Base-by-base conservation (phyloP, 2,329 filamentous ascomycete species). In the Phialocephala sp. region DNA sequence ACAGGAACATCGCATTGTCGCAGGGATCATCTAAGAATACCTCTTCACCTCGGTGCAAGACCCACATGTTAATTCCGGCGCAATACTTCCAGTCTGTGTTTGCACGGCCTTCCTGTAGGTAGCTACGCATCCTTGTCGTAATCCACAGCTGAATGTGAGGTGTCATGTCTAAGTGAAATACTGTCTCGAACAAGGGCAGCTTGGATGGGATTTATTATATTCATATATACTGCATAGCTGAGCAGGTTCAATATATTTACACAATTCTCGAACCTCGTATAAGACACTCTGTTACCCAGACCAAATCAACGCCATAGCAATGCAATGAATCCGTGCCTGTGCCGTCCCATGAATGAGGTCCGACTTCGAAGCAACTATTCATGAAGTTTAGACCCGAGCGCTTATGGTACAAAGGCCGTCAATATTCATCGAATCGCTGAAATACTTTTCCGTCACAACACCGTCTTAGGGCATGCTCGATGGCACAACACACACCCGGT, bases 291-390 rank as follows among this genome's bases (percentile, higher is more conserved):
- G 50, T 15, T 54, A 1, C 14, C 12, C 24, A 32, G 24, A 54
- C 22, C 12, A 20, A 37, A 24, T 45, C 59, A 56, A 64, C 65
- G 59, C 65, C 65, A 50, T 58, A 58, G 54, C 65, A 61, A 67
- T 67, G 65, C 62, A 61, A 57, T 15, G 41, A 63, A 56, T 60
- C 47, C 22, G 18, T 50, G n/a, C 50, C 47, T 52, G 39, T 58
- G 57, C 41, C 54, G 20, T 39, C n/a, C 32, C 43, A 27, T 41
- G 8, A 41, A 35, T 6, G 8, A 4, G n/a, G 22, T 27, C 43
- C 55, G 18, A 14, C 56, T 36, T 20, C 11, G 24, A 47, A 27
- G 27, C 2, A 47, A 43, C 8, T 37, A 3, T 36, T 32, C 59
- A 58, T 18, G 32, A 59, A 41, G 5, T 39, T 27, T 14, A 41